Conservation (phyloP, 1,284 basidiomycete genomes). For the Gymnopus androsaceus region DNA sequence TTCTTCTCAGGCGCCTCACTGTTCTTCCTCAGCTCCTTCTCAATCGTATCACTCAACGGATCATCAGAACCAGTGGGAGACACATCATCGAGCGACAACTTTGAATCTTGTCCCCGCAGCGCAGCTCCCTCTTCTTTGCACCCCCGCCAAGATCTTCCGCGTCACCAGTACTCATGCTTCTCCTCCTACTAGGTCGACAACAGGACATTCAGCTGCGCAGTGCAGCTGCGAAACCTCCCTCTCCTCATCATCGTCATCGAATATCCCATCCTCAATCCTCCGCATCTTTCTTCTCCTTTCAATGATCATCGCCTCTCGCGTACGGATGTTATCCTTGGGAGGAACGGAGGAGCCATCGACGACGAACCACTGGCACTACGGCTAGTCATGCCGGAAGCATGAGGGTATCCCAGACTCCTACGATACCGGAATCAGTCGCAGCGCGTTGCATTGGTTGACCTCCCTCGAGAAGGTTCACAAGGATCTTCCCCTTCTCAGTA, state of each 20-base stretch:
- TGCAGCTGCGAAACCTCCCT: slow-evolving; percentile 33
- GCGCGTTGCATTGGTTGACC: slow-evolving; percentile 24
- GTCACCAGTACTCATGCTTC: slow-evolving; percentile 77
- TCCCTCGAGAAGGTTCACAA: no score
- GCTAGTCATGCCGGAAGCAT: slow-evolving; percentile 22
- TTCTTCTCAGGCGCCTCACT: slow-evolving; percentile 44
- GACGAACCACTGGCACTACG: slow-evolving; percentile 44
- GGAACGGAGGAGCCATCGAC: slow-evolving; percentile 46
- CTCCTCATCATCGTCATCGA: slow-evolving; percentile 36
- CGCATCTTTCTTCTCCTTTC: slow-evolving; percentile 71
- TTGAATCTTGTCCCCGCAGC: slow-evolving; percentile 32
- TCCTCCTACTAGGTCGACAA: slow-evolving; percentile 55
- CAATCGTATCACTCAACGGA: slow-evolving; percentile 63
- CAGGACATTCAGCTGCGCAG: slow-evolving; percentile 28
- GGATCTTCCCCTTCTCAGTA: slow-evolving; percentile 15
- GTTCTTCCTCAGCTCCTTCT: slow-evolving; percentile 64
- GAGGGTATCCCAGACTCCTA: slow-evolving; percentile 21
- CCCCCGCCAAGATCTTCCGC: slow-evolving; percentile 48
- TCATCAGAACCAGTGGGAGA: slow-evolving; percentile 44
- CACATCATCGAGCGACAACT: slow-evolving; percentile 43
- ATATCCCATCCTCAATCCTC: slow-evolving; percentile 46
- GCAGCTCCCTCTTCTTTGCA: slow-evolving; percentile 27
- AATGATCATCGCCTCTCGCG: slow-evolving; percentile 69
- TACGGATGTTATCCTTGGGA: slow-evolving; percentile 65
- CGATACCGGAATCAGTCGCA: slow-evolving; percentile 47